phyloP scores from a whole-genome alignment of 176 grass and related monocot species.

The Ensete glaucum region DNA sequence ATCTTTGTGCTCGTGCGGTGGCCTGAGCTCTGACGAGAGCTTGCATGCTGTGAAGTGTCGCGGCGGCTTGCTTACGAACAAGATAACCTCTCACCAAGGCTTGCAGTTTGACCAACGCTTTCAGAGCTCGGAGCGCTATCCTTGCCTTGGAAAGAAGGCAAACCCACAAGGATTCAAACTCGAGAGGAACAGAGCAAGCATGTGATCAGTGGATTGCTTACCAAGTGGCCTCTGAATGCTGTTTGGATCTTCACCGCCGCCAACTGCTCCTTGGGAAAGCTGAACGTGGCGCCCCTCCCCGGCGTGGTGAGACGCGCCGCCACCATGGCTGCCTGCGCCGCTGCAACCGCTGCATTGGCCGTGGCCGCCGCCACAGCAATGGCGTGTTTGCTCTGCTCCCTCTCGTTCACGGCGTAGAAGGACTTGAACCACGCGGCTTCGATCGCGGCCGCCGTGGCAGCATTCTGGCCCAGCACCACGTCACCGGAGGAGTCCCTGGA shows the following conservation, averaged over 20 bases:
- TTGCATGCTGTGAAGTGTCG: constrained; percentile 79
- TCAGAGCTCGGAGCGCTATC: constrained; percentile 76
- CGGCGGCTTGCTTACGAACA: constrained; percentile 58
- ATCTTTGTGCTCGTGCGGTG: constrained; percentile 48
- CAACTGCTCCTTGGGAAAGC: neutral
- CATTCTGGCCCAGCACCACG: constrained; percentile 11
- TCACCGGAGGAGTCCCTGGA: constrained; percentile 23
- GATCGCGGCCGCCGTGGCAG: neutral
- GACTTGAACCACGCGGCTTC: constrained; percentile 58
- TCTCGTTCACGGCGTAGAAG: constrained; percentile 44
- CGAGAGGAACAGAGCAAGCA: neutral
- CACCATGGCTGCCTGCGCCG: constrained; percentile 55
- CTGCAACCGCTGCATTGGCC: constrained; percentile 50
- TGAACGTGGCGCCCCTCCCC: constrained; percentile 8
- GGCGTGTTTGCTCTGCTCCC: constrained; percentile 88
- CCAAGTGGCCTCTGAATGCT: constrained; percentile 62
- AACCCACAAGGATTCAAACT: too few relatives aligned
- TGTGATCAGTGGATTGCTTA: constrained; percentile 1
- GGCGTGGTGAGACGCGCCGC: constrained; percentile 68
- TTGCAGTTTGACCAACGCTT: constrained; percentile 86
- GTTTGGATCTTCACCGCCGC: constrained; percentile 87
- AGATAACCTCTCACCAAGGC: constrained; percentile 82
- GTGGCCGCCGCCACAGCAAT: constrained; percentile 77
- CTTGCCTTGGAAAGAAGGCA: constrained; percentile 33
- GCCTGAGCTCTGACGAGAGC: constrained; percentile 76